Evolutionary conservation across 768 basidiomycete genomes (phyloP).

Genomic region (Auriscalpium orientale): DNA sequence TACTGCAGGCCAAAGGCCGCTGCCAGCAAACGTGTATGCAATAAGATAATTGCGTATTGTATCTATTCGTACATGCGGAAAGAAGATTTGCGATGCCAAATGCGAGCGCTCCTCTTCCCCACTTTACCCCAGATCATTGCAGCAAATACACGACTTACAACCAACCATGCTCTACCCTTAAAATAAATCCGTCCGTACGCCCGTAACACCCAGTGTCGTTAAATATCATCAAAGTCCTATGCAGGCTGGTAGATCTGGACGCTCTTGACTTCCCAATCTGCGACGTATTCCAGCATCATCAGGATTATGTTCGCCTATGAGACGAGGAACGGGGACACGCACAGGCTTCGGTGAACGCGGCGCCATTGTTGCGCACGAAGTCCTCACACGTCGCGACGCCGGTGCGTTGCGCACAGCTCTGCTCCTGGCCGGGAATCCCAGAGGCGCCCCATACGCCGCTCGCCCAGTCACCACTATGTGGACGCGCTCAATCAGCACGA

Average conservation of each 20-base stretch:
- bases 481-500: conserved; percentile 2
- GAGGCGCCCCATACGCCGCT: conserved; percentile 63
- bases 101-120: neutral
- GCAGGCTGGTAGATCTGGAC: conserved; percentile 60
- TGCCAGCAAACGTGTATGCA: neutral
- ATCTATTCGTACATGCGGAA: neutral
- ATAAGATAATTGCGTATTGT: neutral
- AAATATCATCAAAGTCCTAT: neutral
- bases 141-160: neutral
- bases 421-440: conserved; percentile 77
- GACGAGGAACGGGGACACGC: conserved; percentile 26
- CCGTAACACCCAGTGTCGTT: neutral
- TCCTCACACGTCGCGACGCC: conserved; percentile 75
- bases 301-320: conserved; percentile 1
- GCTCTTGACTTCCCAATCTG: conserved; percentile 79
- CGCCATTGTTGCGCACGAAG: conserved; percentile 68
- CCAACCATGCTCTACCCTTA: neutral
- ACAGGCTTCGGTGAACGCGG: conserved; percentile 72
- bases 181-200: neutral
- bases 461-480: conserved; percentile 80
- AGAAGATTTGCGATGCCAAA: neutral
- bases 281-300: conserved; percentile 1
- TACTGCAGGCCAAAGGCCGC: no score
- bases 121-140: neutral
- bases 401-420: conserved; percentile 79